These are phyloP conservation scores for Closterium sp. DNA, from an alignment of 139 green algal species.

Conservation along the genomic window DNA sequence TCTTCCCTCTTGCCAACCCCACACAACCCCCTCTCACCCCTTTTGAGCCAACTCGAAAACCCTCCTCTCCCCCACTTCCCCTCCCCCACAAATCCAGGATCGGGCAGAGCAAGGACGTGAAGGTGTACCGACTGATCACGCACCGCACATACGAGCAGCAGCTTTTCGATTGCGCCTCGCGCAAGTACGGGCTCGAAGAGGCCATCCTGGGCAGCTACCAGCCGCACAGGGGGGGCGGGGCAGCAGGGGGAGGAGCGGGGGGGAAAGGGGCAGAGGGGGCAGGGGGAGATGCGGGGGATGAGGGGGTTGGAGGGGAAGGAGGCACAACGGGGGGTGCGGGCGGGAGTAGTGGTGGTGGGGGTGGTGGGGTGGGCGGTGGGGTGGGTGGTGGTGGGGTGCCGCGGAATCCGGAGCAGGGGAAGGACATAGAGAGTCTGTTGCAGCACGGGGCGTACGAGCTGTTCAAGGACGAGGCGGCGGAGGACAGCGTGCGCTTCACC, in stretches of 20 bases:
- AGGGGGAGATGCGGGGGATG: not conserved
- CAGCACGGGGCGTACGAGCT: slow-evolving; percentile 76
- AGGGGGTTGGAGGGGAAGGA: not conserved
- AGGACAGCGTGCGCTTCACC: slow-evolving; percentile 61
- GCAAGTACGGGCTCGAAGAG: slow-evolving; percentile 85
- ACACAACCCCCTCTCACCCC: too few species aligned
- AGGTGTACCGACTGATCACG: slow-evolving; percentile 86
- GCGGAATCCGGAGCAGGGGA: slow-evolving; percentile 68
- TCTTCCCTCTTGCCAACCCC: too few species aligned
- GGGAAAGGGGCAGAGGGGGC: slow-evolving; percentile 39
- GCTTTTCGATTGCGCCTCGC: slow-evolving; percentile 67
- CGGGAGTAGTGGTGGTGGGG: not conserved
- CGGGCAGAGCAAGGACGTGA: slow-evolving; percentile 82
- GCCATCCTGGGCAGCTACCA: slow-evolving; percentile 76
- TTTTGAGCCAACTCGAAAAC: not conserved
- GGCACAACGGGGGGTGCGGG: not conserved
- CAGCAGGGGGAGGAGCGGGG: not conserved
- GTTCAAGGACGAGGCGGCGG: slow-evolving; percentile 46
- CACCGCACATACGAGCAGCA: slow-evolving; percentile 87
- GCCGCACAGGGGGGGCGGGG: not conserved
- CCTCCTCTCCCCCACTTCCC: not conserved
- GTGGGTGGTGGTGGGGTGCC: not conserved
- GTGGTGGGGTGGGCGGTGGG: not conserved
- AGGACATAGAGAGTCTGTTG: slow-evolving; percentile 67
- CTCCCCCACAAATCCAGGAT: slow-evolving; percentile 62